These are phyloP conservation scores for Arthrobotrys megalospora DNA, from an alignment of 2,329 filamentous ascomycete genomes.

Conservation along the genomic window DNA sequence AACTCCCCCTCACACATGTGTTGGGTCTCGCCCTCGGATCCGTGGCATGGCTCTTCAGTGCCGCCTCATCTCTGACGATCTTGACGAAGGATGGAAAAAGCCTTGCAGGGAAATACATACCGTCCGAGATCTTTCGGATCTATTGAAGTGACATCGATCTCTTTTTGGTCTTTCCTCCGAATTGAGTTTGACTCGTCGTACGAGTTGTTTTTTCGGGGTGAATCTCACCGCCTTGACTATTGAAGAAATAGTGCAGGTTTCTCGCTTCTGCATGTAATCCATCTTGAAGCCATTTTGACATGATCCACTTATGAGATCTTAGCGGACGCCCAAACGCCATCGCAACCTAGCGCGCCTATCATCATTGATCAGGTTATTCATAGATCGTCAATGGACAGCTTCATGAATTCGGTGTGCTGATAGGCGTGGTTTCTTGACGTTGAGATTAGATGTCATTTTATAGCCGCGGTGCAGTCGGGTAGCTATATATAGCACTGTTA, in stretches of 20 bases:
- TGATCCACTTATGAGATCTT: slow-evolving; percentile 18
- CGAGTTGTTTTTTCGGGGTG: slow-evolving; percentile 2
- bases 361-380: slow-evolving; percentile 10
- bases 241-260: slow-evolving; percentile 13
- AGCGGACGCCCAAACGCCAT: slow-evolving; percentile 27
- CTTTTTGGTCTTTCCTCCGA: slow-evolving; percentile 2
- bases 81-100: slow-evolving; percentile 10
- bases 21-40: slow-evolving; percentile 14
- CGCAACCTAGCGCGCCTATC: slow-evolving; percentile 10
- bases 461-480: slow-evolving; percentile 4
- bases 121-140: slow-evolving; percentile 26
- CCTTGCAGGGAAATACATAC: slow-evolving; percentile 10
- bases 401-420: not conserved
- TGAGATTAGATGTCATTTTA: slow-evolving; percentile 16
- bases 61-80: slow-evolving; percentile 16
- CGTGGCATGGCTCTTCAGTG: not conserved
- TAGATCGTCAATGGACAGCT: slow-evolving; percentile 10
- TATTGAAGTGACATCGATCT: not conserved
- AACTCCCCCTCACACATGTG: slow-evolving; percentile 2
- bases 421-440: slow-evolving; percentile 4
- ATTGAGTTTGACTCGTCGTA: not conserved
- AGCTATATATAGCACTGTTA: slow-evolving; percentile 19
- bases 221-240: not conserved
- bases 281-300: slow-evolving; percentile 10
- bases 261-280: slow-evolving; percentile 25